phyloP scores from a whole-genome alignment of 2,329 filamentous ascomycete genomes.

The Hypoxylon sp. region DNA sequence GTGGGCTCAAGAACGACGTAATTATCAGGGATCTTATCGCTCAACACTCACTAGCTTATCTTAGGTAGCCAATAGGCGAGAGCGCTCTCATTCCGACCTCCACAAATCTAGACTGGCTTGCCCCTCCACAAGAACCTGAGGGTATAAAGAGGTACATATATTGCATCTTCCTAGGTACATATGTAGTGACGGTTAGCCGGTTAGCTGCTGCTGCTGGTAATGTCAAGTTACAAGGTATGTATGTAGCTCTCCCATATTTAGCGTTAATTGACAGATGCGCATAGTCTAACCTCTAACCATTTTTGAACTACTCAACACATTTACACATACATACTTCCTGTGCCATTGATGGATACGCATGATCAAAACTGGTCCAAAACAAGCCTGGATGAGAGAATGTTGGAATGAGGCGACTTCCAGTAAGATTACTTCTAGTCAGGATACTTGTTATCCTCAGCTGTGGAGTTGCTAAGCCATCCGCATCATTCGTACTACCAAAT shows the following conservation, averaged over 20 bases:
- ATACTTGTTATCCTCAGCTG: conserved; percentile 7
- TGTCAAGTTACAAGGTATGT: too few relatives aligned
- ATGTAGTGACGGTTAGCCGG: not conserved
- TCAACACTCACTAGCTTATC: conserved; percentile 26
- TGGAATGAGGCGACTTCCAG: not conserved
- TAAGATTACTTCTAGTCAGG: conserved; percentile 5
- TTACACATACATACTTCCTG: not conserved
- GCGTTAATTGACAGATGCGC: not conserved
- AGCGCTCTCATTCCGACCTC: conserved; percentile 6
- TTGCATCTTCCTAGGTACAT: conserved; percentile 6
- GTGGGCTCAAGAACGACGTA: conserved; percentile 44
- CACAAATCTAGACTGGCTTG: conserved; percentile 27
- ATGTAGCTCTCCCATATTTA: not conserved
- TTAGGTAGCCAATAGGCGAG: conserved; percentile 28
- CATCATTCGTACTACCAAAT: conserved; percentile 9
- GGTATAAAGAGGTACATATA: conserved; percentile 18
- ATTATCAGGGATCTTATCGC: conserved; percentile 38
- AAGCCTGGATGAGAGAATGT: too few relatives aligned
- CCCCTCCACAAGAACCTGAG: conserved; percentile 20
- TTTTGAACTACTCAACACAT: not conserved
- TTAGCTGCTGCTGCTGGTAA: conserved; percentile 3
- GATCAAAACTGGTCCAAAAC: not conserved
- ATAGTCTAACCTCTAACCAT: not conserved
- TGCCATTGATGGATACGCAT: not conserved
- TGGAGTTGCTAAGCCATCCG: conserved; percentile 2